These are phyloP conservation scores for Apiospora marii DNA, from an alignment of 2,329 filamentous ascomycete species.

Conservation along the genomic window DNA sequence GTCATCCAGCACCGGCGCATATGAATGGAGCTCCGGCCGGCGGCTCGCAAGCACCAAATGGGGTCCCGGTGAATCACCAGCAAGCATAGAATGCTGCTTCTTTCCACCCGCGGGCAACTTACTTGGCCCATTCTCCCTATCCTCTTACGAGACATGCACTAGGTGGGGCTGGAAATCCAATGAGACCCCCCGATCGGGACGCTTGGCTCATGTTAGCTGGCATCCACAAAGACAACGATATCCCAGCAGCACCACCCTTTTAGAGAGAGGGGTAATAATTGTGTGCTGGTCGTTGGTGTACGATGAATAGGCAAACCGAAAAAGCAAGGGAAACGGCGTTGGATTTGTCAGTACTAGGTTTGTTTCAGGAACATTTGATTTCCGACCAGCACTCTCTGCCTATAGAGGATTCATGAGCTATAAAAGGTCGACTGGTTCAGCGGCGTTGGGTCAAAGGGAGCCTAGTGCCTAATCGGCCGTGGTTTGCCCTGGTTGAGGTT, in stretches of 20 bases:
- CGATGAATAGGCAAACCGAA: constrained; percentile 12
- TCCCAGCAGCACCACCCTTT: background rate
- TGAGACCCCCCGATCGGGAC: background rate
- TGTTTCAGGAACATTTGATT: constrained; percentile 20
- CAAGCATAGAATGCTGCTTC: constrained; percentile 23
- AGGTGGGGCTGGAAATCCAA: constrained; percentile 1
- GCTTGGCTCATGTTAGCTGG: background rate
- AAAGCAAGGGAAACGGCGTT: constrained; percentile 11
- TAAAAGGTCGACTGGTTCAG: constrained; percentile 20
- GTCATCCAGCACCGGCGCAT: constrained; percentile 28
- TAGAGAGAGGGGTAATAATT: background rate
- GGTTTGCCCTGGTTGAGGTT: constrained; percentile 5
- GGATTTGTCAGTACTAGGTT: constrained; percentile 8
- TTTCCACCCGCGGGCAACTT: constrained; percentile 3
- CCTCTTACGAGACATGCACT: background rate
- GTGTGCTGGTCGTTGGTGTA: constrained; percentile 14
- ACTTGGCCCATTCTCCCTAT: constrained; percentile 10
- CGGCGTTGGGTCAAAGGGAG: constrained; percentile 12
- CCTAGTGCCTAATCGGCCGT: constrained; percentile 9
- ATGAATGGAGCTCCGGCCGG: constrained; percentile 37
- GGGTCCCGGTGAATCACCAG: constrained; percentile 20
- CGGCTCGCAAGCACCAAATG: constrained; percentile 11
- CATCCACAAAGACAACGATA: background rate
- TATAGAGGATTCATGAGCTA: constrained; percentile 19
- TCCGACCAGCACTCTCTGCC: constrained; percentile 17